phyloP scores from a whole-genome alignment of 2,329 filamentous ascomycete genomes.

The Allantophomopsis lycopodina region DNA sequence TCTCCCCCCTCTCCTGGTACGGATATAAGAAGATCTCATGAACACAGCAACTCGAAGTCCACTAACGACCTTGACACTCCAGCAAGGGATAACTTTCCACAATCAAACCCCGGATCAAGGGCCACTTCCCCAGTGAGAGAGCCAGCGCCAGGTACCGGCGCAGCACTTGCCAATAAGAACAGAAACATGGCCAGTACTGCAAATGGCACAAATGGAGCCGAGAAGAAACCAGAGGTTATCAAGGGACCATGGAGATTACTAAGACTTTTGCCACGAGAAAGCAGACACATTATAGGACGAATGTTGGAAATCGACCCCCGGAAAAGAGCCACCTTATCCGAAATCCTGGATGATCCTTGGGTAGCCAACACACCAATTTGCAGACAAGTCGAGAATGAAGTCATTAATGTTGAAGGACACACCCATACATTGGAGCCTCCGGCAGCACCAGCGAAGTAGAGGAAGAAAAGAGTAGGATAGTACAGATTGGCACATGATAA shows the following conservation, averaged over 20 bases:
- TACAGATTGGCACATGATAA: too few species aligned
- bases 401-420: slow-evolving; percentile 65
- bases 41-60: slow-evolving; percentile 12
- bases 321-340: slow-evolving; percentile 69
- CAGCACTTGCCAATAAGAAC: background rate
- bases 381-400: slow-evolving; percentile 59
- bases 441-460: slow-evolving; percentile 19
- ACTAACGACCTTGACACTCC: slow-evolving; percentile 8
- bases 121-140: slow-evolving; percentile 6
- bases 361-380: slow-evolving; percentile 77
- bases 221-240: slow-evolving; percentile 46
- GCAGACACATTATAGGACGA: slow-evolving; percentile 72
- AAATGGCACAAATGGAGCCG: slow-evolving; percentile 1
- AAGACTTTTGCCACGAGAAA: slow-evolving; percentile 77
- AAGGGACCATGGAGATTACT: slow-evolving; percentile 87
- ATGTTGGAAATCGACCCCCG: slow-evolving; percentile 88
- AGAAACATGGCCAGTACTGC: background rate
- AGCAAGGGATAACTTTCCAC: slow-evolving; percentile 6
- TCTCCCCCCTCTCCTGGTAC: slow-evolving; percentile 66
- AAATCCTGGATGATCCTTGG: slow-evolving; percentile 84
- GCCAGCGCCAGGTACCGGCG: slow-evolving; percentile 6
- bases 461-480: too few species aligned
- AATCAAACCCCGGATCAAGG: slow-evolving; percentile 8
- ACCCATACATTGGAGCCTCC: slow-evolving; percentile 74
- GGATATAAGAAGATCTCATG: slow-evolving; percentile 12